These are phyloP conservation scores for Blastocystis sp. DNA, from an alignment of 352 stramenopile species.

Conservation along the genomic window DNA sequence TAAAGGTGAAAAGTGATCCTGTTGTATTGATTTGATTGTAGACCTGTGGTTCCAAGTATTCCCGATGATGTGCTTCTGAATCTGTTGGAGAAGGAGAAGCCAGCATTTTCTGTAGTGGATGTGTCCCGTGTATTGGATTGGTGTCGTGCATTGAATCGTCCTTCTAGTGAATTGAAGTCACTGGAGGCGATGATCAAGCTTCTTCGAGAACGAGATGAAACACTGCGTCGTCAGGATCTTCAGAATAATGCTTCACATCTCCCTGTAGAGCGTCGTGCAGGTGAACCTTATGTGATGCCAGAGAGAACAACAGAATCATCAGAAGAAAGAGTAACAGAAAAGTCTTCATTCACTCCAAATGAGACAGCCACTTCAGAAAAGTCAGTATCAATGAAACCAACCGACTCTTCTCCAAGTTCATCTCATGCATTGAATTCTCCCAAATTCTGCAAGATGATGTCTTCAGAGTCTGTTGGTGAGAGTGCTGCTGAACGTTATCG, in stretches of 20 bases:
- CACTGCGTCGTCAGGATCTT: background rate
- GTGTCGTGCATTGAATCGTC: background rate
- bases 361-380: background rate
- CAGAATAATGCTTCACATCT: background rate
- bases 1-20: background rate
- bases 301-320: too few relatives aligned
- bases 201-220: background rate
- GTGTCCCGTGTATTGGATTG: background rate
- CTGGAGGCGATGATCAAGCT: background rate
- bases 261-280: background rate
- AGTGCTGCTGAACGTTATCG: background rate
- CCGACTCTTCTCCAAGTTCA: background rate
- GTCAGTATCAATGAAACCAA: background rate
- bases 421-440: background rate
- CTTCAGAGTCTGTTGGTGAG: background rate
- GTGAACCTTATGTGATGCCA: slow-evolving; percentile 1
- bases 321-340: background rate
- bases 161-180: background rate
- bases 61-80: background rate
- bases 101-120: background rate
- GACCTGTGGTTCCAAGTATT: slow-evolving; percentile 11
- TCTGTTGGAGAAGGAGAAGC: slow-evolving; percentile 13
- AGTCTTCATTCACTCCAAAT: background rate
- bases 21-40: background rate
- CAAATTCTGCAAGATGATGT: background rate